phyloP scores from a whole-genome alignment of 2,329 filamentous ascomycete genomes.

The Helicocarpus griseus region DNA sequence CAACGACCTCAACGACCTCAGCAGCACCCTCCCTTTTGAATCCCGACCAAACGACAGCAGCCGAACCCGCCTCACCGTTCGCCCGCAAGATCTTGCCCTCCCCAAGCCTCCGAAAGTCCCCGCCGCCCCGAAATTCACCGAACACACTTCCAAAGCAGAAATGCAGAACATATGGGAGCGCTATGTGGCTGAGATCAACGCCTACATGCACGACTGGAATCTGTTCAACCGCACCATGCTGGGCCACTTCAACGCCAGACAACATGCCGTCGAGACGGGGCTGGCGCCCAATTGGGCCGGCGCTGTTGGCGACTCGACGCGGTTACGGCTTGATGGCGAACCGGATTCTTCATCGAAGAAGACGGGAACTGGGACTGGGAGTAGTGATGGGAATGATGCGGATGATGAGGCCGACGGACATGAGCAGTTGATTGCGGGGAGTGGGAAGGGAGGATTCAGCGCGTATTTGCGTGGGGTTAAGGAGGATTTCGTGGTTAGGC shows the following conservation, averaged over 20 bases:
- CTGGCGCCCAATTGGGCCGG: conserved; percentile 42
- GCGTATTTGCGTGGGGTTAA: conserved; percentile 37
- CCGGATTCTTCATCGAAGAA: neutral
- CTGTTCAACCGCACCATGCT: conserved; percentile 47
- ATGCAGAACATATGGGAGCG: conserved; percentile 40
- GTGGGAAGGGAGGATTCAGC: conserved; percentile 31
- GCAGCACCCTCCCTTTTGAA: conserved; percentile 47
- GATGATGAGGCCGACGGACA: conserved; percentile 18
- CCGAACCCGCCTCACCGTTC: conserved; percentile 26
- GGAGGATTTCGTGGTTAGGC: conserved; percentile 36
- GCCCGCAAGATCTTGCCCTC: conserved; percentile 33
- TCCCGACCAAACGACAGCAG: conserved; percentile 38
- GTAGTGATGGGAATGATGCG: conserved; percentile 1
- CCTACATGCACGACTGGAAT: conserved; percentile 49
- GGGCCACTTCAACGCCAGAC: conserved; percentile 45
- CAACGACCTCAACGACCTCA: conserved; percentile 44
- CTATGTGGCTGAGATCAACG: conserved; percentile 44
- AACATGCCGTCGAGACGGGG: conserved; percentile 37
- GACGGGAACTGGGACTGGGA: neutral
- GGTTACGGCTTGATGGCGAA: conserved; percentile 20
- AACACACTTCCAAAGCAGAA: conserved; percentile 23
- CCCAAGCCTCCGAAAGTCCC: conserved; percentile 46
- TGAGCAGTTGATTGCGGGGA: conserved; percentile 22
- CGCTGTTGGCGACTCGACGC: conserved; percentile 39
- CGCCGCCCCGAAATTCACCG: conserved; percentile 20